Evolutionary conservation across 2,329 filamentous ascomycete species (phyloP).

Genomic region (Lasiodiplodia theobromae): DNA sequence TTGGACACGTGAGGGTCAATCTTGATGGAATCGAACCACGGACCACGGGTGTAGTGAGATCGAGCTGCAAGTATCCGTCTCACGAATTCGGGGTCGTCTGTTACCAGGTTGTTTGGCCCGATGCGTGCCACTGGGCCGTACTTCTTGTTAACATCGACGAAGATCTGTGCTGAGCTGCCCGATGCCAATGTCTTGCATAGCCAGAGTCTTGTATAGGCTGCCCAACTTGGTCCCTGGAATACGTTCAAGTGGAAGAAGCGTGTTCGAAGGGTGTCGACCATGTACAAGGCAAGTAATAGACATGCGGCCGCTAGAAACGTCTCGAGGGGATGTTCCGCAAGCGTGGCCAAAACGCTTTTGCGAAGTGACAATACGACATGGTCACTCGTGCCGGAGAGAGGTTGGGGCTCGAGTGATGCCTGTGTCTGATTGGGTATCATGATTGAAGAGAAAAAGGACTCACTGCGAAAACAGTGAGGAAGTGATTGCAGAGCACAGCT

Average conservation of each 20-base stretch:
- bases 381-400: background rate
- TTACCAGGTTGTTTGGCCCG: slow-evolving; percentile 58
- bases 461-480: background rate
- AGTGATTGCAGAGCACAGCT: background rate
- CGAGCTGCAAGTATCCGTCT: slow-evolving; percentile 52
- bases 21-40: slow-evolving; percentile 46
- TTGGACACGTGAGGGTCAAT: slow-evolving; percentile 50
- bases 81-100: slow-evolving; percentile 56
- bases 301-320: background rate
- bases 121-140: slow-evolving; percentile 52
- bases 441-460: background rate
- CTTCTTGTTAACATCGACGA: slow-evolving; percentile 1
- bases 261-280: background rate
- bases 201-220: slow-evolving; percentile 9
- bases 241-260: slow-evolving; percentile 1
- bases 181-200: background rate
- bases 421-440: background rate
- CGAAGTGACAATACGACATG: background rate
- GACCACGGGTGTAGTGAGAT: slow-evolving; percentile 50
- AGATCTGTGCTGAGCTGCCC: background rate
- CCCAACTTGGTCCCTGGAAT: background rate
- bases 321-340: background rate
- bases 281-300: background rate
- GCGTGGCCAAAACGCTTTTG: background rate
- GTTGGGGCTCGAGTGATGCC: background rate